Percentiles rank a stretch among this genome's conserved stretches.
Evolutionary conservation across 352 stramenopile species (phyloP).

Genomic region (Phytophthora brassicae): DNA sequence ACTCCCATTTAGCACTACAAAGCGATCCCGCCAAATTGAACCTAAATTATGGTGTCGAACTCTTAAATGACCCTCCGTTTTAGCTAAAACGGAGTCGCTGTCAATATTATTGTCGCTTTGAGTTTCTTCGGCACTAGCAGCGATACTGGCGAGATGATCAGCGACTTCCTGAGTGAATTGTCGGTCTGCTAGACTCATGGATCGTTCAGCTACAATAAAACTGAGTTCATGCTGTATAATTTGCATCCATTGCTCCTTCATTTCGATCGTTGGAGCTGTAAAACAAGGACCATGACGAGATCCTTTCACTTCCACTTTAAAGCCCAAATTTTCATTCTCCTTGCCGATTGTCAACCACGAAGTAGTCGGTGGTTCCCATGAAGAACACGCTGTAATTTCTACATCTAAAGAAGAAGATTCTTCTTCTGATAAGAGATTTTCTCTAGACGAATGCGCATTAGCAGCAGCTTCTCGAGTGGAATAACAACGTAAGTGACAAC

Average conservation of each 20-base stretch:
- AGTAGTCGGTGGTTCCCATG: constrained; percentile 41
- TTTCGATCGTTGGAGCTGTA: constrained; percentile 31
- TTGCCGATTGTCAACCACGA: constrained; percentile 27
- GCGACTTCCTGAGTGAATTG: constrained; percentile 60
- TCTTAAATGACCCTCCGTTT: constrained; percentile 44
- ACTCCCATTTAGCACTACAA: constrained; percentile 40
- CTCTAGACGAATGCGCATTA: not conserved
- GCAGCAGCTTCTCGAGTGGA: constrained; percentile 16
- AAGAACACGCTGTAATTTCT: constrained; percentile 40
- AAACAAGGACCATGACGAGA: constrained; percentile 35
- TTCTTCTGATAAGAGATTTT: constrained; percentile 2
- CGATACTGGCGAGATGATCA: constrained; percentile 30
- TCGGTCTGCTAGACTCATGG: constrained; percentile 55
- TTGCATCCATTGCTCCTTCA: constrained; percentile 57
- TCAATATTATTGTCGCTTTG: not conserved
- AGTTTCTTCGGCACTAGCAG: not conserved
- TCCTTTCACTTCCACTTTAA: constrained; percentile 39
- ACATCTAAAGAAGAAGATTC: constrained; percentile 32
- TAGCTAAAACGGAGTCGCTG: not conserved
- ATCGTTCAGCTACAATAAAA: constrained; percentile 57
- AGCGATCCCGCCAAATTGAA: constrained; percentile 55
- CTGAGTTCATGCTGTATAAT: constrained; percentile 60
- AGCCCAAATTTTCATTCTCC: constrained; percentile 35
- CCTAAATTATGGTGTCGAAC: constrained; percentile 50
- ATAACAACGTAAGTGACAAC: constrained; percentile 36